Evolutionary conservation across 805 yeast genomes (phyloP), one percentile per base, ranked within the genome.

Genomic region (Candida krabiensis): DNA sequence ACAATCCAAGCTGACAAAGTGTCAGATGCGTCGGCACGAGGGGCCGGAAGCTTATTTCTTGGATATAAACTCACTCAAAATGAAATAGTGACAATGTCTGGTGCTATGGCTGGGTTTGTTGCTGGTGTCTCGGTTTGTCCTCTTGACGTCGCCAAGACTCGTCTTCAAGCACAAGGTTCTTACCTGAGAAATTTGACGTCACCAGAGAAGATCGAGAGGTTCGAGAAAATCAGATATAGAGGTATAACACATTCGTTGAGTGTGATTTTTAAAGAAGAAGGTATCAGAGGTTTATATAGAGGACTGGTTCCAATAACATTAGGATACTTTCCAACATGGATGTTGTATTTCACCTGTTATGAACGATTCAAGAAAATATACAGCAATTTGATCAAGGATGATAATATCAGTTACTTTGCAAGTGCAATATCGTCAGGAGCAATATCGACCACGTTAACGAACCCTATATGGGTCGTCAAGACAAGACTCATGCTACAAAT

Each of bases 311-410:
- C 99, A n/a, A 88, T 91, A 27, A 75, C 91, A 1, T 63, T 91
- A 35, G 99, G 99, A 0, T 93, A 93, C 62, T 80, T 93, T 52
- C 99, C 99, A 12, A 88, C 97, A 0, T 93, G 99, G 99, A 89
- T 89, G 72, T 86, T 93, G 32, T 93, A 93, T 60, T 93, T 93
- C 64, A 75, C 91, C 6, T 85, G 89, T 22, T 93, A 93, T 61
- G 98, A 91, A 56, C 67, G 74, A 39, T 81, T 89, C 19, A 90
- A 89, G 58, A 54, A 61, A 30, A 56, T 71, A 33, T 58, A 49
- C 36, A 35, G 50, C 12, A 32, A 33, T 9, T 18, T 42, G 12
- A 47, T 53, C 3, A 36, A 47, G 13, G 60, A 61, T 37, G 62
- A 56, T 13, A 60, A 57, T 19, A 13, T 58, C 24, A 60, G 61